Base-by-base conservation (phyloP, 1,284 basidiomycete species). In the Xerocomus alliaceus region DNA sequence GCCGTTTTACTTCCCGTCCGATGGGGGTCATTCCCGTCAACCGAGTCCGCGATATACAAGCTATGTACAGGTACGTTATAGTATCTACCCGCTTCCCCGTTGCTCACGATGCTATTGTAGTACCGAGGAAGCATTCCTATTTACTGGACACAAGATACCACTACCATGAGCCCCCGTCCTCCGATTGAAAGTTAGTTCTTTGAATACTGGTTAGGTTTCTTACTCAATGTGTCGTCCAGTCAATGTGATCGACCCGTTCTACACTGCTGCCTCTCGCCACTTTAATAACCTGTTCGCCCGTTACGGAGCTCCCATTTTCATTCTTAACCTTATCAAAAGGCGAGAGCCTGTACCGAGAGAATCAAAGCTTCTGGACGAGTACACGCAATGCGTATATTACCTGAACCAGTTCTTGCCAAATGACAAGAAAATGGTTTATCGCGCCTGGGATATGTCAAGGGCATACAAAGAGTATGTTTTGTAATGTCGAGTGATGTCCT, bases 321-420 rank as follows among this genome's bases (percentile, higher is more conserved):
- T 98, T 49, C 84, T 99, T n/a, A 99, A 99, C 74, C 83, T 99
- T 9, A 97, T 99, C 80, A 98, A 98, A 80, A 86, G 87, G 61
- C 81, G 88, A 55, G 88, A 92, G 62, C 88, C 90, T 18, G 84
- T 87, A 34, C 94, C 95, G 3, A 85, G 97, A 55, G 97, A 99
- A 76, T 92, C 90, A n/a, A 98, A 98, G 73, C 81, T 99, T 12
- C 79, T 97, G 24, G 87, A 91, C 12, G 95, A 98, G 71, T 99
- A 97, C 74, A 92, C 91, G 0, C 89, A 96, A 72, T 99, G 97
- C 73, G 89, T 98, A 26, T 77, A 86, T 58, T 99, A 98, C 72
- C 84, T 99, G 37, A 98, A 98, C 68, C 97, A 99, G 72, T 98
- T 98, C 78, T 77, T 99, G 20, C 95, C 97, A 0, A 80, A 84